Evolutionary conservation across 495 filamentous ascomycete genomes (phyloP).

Genomic region (Hyaloscypha finlandica): DNA sequence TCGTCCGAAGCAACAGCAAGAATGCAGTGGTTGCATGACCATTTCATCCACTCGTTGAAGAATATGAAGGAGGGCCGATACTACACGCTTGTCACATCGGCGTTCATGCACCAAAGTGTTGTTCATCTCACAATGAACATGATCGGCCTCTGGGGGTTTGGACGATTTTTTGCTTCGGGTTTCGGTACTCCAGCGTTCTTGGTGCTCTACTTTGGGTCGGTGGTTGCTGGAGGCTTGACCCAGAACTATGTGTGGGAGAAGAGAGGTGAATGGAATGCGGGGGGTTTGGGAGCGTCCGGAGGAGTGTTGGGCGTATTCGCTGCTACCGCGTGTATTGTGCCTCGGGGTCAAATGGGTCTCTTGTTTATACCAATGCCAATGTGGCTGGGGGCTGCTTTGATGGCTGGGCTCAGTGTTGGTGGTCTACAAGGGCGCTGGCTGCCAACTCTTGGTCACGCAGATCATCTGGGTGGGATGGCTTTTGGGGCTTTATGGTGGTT

Average conservation of each 20-base stretch:
- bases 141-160: not conserved
- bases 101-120: slow-evolving; percentile 3
- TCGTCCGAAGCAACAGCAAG: not conserved
- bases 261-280: not conserved
- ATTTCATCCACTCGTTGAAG: not conserved
- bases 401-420: not conserved
- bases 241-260: not conserved
- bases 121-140: not conserved
- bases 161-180: not conserved
- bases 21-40: not conserved
- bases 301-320: slow-evolving; percentile 5
- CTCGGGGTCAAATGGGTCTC: not conserved
- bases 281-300: slow-evolving; percentile 1
- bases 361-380: slow-evolving; percentile 12
- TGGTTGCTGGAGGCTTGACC: slow-evolving; percentile 5
- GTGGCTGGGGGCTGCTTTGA: slow-evolving; percentile 5
- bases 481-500: slow-evolving; percentile 1
- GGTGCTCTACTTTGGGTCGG: slow-evolving; percentile 3
- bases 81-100: slow-evolving; percentile 10
- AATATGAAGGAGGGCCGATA: slow-evolving; percentile 3
- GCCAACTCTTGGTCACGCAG: slow-evolving; percentile 7
- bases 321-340: not conserved
- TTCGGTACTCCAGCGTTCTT: not conserved
- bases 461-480: slow-evolving; percentile 1
- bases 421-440: not conserved